Base-by-base conservation (phyloP, 2,329 filamentous ascomycete species). In the Pseudofabraea citricarpa region DNA sequence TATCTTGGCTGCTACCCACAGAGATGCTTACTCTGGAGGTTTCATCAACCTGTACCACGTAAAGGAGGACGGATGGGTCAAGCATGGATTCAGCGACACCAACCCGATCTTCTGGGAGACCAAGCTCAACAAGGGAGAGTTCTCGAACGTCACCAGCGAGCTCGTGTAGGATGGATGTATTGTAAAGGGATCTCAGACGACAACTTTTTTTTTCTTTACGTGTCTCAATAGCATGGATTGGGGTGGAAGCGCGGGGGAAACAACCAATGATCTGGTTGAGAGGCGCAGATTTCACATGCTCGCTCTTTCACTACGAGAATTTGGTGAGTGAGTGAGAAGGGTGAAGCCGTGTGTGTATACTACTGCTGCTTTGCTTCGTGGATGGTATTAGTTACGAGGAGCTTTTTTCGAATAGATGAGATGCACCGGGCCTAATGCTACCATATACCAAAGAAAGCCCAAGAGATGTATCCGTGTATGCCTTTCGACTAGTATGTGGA, bases 101-200 rank as follows among this genome's bases (percentile, higher is more conserved):
- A 96, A 97, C 75, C 91, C 91, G 35, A 95, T 97, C 64, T 98
- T 98, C 84, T 98, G 93, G 93, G 86, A 95, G 77, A 96, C 90
- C 39, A 98, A 98, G 82, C 71, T 98, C 62, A 86, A 95, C 67
- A 95, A 95, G 81, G 90, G 90, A 67, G 93, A 98, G 74, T 98
- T 98, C 69, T 91, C 59, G 32, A 62, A 62, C 44, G 58, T 62
- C 36, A 62, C 59, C 26, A 61, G 58, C 46, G 56, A 61, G 43
- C 41, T 62, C 45, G 53, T 58, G 35, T 59, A 58, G 53, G 49
- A n/a, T n/a, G n/a, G 51, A 31, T 38, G 46, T 31, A 45, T 23
- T 24, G 24, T 35, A 36, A 16, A 40, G 24, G 45, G n/a, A n/a
- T n/a, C n/a, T n/a, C n/a, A 33, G 39, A 15, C 27, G 35, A 43